Base-by-base conservation (phyloP, 2,329 filamentous ascomycete genomes). In the Beauveria brongniartii region DNA sequence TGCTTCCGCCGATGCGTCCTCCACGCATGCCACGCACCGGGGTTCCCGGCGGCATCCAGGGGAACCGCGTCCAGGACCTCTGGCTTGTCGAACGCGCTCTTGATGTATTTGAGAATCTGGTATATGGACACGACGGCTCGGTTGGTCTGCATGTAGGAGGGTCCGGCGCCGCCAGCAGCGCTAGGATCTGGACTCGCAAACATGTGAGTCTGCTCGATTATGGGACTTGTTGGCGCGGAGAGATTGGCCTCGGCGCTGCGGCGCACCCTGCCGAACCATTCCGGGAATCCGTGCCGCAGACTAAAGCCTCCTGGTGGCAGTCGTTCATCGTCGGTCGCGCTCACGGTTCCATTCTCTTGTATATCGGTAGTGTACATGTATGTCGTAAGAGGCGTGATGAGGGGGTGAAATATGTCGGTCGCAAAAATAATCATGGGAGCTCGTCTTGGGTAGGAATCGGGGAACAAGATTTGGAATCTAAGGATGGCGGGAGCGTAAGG, bases 11-110 rank as follows among this genome's bases (percentile, higher is more conserved):
- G 84, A 71, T 93, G 83, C 7, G 89, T 84, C 67, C 86, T 83
- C 93, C 93, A 97, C 5, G 93, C 93, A 75, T 96, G 90, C 89
- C 92, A 97, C 24, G 93, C 94, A 7, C 92, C 91, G 3, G 90
- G 86, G 67, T 97, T 96, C 1, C 91, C 93, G 0, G 92, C 91
- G 20, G 90, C 90, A 65, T 91, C 85, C 1, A 96, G 76, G 1
- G 91, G 88, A 22, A 97, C 78, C 0, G 83, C 83, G 73, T 97
- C 92, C 3, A 97, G 78, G 8, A 95, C 82, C 0, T 78, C 75
- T 63, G 88, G 89, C 62, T 92, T 85, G 65, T 90, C 89, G 71
- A 99, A 97, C 0, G 91, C 82, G 64, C 87, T 88, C 63, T 88
- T 84, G 40, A 97, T 85, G 72, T 97, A 97, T 64, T 86, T 79